Evolutionary conservation across 352 stramenopile genomes (phyloP), one percentile per base, ranked within the genome.

Genomic region (Sclerospora graminicola): DNA sequence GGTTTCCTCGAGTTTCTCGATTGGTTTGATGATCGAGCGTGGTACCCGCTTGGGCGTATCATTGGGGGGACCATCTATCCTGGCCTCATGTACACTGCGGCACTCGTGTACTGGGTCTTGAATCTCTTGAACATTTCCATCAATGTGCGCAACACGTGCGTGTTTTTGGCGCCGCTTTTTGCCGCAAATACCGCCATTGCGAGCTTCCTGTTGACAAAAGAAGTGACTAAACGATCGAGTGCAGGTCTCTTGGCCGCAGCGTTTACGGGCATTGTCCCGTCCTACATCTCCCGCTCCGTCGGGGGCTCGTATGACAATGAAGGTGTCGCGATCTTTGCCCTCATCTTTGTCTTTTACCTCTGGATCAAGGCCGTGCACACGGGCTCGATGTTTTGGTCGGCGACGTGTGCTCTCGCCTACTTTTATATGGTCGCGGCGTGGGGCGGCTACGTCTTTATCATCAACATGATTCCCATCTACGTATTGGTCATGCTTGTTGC

Each of bases 301-400:
- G 96, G 91, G 14, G 96, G 96, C 29, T 96, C 90, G 29, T 99
- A 97, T 63, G 95, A 99, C 65, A 98, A 99, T 65, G 96, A 99
- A 62, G 85, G 75, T 44, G 91, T 99, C 16, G 95, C 96, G 8
- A 97, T 98, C 49, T 98, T 97, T 34, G 95, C 95, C 19, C 90
- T 99, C 66, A 89, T 97, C 48, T 84, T 98, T 41, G 93, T 92
- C 0, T 99, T 99, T 74, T 98, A 94, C 64, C 65, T 96, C 15
- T 99, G 95, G 95, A 87, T 96, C 51, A 90, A 92, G 52, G 74
- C 82, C n/a, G 83, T 96, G 34, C 78, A 94, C 66, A 94, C 84
- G 44, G 82, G 82, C 27, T 93, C 80, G 28, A 91, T 95, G 73
- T 77, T 91, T 48, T 87, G 70, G 71, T 79, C 73, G 11, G 80